Evolutionary conservation across 805 yeast genomes (phyloP), one percentile per base, ranked within the genome.

Genomic region (Candida boleticola): DNA sequence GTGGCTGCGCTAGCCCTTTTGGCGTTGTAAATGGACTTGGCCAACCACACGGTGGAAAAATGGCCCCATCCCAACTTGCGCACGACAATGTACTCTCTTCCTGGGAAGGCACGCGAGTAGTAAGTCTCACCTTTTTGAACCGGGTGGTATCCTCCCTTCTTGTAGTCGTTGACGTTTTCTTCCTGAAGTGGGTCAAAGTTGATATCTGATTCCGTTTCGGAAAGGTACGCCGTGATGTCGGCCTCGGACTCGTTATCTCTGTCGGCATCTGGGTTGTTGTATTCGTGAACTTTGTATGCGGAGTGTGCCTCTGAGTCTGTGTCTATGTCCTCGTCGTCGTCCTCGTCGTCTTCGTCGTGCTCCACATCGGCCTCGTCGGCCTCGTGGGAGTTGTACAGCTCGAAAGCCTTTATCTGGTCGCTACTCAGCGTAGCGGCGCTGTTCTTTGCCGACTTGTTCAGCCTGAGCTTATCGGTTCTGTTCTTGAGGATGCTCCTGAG

Each of bases 11-110:
- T 20, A 17, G 31, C 22, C 31, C 18, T 21, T 4, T 29, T 39
- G 30, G 39, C 31, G 38, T 21, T 39, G 43, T 54, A 55, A 32
- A 54, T 45, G 18, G 54, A 54, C 23, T 60, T 54, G 1, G 84
- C 84, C 22, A 82, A 58, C 86, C 86, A 82, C n/a, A 82, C 87
- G 1, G 86, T 80, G 30, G 83, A 77, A 51, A 82, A 82, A 53
- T 81, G 85, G 27, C 88, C 87, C 85, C 85, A 80, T 2, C 88
- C 88, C 6, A 82, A 62, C 55, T 81, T 81, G 22, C 85, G 62
- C 17, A 77, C 64, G 20, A 80, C 61, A 6, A 63, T 53, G 55
- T 80, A 80, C 29, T 57, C 57, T 14, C 35, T 22, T 4, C 19
- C 27, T 5, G 41, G 41, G 19, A 38, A 13, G 7, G 17, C 27